Percentiles rank a stretch among this genome's conserved stretches.
These are phyloP conservation scores for Ensete ventricosum DNA, from an alignment of 176 grass and related monocot genomes.

Conservation along the genomic window DNA sequence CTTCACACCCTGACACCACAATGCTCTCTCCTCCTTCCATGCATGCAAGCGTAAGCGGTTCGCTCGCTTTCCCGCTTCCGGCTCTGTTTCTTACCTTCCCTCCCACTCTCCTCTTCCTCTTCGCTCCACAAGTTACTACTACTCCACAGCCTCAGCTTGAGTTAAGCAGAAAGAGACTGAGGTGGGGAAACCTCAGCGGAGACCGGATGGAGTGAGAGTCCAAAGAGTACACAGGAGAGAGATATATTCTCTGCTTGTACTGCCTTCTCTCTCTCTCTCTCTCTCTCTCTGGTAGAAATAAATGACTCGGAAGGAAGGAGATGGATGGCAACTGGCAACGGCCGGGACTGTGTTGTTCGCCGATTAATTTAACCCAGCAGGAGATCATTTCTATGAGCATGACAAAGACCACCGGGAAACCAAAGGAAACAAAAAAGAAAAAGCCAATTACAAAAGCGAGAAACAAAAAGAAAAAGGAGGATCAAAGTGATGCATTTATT, in stretches of 20 bases:
- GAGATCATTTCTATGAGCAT: not conserved
- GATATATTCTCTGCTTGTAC: not conserved
- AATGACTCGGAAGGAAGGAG: not conserved
- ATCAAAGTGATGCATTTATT: slow-evolving; percentile 8
- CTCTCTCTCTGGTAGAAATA: slow-evolving; percentile 8
- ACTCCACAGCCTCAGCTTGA: not conserved
- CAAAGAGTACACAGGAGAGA: not conserved
- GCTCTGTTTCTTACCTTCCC: not conserved
- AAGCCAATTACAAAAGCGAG: not conserved
- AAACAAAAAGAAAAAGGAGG: not conserved
- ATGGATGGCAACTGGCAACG: slow-evolving; percentile 10
- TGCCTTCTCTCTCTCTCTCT: not conserved
- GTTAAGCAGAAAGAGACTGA: not conserved
- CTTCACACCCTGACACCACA: slow-evolving; percentile 23
- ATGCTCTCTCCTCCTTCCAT: slow-evolving; percentile 41
- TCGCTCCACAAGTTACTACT: not conserved
- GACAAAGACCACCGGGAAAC: not conserved
- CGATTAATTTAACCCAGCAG: slow-evolving; percentile 1
- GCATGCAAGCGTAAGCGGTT: not conserved
- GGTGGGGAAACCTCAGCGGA: not conserved
- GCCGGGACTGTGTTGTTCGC: not conserved
- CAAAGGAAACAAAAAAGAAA: not conserved
- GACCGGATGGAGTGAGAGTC: no score
- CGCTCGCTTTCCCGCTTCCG: not conserved
- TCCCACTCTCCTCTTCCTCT: not conserved